Evolutionary conservation across 768 basidiomycete genomes (phyloP).

Genomic region (Xerocomus spinulosus): DNA sequence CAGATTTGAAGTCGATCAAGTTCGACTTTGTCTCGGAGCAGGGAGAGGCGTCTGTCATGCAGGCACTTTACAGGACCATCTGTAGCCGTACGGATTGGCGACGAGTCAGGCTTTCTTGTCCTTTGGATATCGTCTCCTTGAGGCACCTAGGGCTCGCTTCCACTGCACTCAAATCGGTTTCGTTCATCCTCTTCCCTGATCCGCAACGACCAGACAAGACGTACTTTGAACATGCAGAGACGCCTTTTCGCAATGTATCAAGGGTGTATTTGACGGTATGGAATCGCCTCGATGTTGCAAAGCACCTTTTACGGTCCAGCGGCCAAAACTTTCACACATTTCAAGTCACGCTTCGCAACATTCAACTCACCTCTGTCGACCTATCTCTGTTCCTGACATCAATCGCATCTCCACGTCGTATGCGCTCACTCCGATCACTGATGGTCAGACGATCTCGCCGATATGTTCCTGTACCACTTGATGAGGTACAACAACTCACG

Average conservation of each 20-base stretch:
- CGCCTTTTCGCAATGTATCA: neutral
- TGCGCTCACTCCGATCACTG: slow-evolving; percentile 3
- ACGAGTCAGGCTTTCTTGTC: neutral
- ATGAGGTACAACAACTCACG: neutral
- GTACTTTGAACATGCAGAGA: neutral
- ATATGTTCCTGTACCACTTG: neutral
- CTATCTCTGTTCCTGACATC: neutral
- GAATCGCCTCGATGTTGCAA: neutral
- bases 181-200: neutral
- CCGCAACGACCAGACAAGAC: neutral
- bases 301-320: neutral
- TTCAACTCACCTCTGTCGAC: neutral
- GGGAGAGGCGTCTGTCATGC: neutral
- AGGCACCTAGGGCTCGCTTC: neutral
- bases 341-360: neutral
- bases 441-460: neutral
- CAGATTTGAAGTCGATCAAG: slow-evolving; percentile 1
- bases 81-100: neutral
- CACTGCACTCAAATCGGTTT: slow-evolving; percentile 1
- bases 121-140: neutral
- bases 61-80: neutral
- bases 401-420: neutral
- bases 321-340: neutral
- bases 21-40: neutral
- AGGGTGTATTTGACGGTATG: neutral